A percentile compares a stretch with the other conserved stretches of the same genome.
Conservation (phyloP, 176 grass and related monocot genomes). For the Puccinellia tenuiflora region DNA sequence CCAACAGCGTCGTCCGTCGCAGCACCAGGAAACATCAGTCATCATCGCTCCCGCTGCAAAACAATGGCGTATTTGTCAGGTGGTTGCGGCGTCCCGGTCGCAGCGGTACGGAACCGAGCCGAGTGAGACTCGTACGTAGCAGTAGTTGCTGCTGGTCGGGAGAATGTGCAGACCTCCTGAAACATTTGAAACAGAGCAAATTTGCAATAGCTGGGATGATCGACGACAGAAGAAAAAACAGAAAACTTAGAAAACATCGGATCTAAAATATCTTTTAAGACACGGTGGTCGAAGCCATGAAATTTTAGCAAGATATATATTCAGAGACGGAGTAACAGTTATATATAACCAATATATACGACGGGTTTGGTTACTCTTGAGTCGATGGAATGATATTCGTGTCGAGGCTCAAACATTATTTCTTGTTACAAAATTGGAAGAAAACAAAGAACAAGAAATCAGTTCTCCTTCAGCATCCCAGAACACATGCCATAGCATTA, state of each 20-base stretch:
- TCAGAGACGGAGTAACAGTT: too few species aligned
- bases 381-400: too few species aligned
- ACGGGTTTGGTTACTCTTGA: too few species aligned
- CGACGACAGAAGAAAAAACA: background rate
- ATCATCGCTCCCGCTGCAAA: background rate
- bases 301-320: background rate
- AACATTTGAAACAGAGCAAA: background rate
- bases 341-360: too few species aligned
- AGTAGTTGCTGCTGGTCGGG: too few species aligned
- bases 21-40: background rate
- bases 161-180: background rate
- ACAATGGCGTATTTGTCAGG: background rate
- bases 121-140: background rate
- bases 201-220: background rate
- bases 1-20: background rate
- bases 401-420: too few species aligned
- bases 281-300: background rate
- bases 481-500: background rate
- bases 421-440: background rate
- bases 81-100: conserved; percentile 8
- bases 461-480: too few species aligned
- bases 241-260: too few species aligned
- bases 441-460: background rate
- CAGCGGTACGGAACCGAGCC: background rate
- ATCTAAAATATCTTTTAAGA: background rate